Conservation (phyloP, 2,329 filamentous ascomycete species). For the Fusarium udum region DNA sequence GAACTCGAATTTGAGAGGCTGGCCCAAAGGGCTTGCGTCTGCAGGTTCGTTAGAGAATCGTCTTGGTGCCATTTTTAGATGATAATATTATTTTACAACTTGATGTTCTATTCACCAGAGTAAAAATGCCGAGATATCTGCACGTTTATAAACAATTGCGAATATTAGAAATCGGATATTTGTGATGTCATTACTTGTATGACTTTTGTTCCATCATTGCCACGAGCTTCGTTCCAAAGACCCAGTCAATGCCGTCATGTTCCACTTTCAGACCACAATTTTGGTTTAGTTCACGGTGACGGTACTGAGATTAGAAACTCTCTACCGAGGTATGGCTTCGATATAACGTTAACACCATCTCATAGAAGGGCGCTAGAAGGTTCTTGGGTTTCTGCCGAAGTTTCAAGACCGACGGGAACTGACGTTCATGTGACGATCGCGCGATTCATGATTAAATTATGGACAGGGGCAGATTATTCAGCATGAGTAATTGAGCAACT, state of each 20-base stretch:
- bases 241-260: constrained; percentile 20
- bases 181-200: constrained; percentile 19
- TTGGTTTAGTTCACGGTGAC: neutral
- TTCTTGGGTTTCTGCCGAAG: neutral
- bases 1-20: constrained; percentile 60
- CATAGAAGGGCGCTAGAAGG: neutral
- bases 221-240: neutral
- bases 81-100: neutral
- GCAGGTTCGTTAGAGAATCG: constrained; percentile 1
- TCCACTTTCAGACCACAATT: constrained; percentile 11
- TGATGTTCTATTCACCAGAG: rapidly evolving
- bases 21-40: constrained; percentile 46
- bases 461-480: neutral
- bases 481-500: neutral
- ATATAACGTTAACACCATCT: neutral
- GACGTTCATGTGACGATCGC: neutral
- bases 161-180: neutral
- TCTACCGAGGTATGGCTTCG: neutral
- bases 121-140: rapidly evolving
- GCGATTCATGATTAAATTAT: neutral
- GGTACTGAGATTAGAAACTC: neutral
- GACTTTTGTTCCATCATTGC: neutral
- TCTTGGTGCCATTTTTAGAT: constrained; percentile 11
- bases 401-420: neutral
- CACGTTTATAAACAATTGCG: neutral